These are phyloP conservation scores for Sugiyamaella grinbergsii DNA, from an alignment of 1,139 yeast genomes.

Conservation along the genomic window DNA sequence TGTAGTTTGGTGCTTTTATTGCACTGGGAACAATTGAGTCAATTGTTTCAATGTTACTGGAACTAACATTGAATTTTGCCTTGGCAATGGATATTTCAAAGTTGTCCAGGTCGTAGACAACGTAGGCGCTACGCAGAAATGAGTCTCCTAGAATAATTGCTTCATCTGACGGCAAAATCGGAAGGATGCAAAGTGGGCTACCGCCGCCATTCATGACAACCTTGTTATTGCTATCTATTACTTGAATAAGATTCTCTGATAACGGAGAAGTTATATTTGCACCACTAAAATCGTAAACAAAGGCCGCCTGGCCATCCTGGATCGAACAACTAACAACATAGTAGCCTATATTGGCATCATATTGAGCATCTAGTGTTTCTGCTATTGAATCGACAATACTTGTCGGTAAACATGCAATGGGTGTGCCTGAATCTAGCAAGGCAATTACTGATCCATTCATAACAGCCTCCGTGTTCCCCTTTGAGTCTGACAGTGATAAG, in stretches of 20 bases:
- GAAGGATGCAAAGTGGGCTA: slow-evolving; percentile 25
- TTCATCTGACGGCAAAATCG: slow-evolving; percentile 16
- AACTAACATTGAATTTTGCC: slow-evolving; percentile 42
- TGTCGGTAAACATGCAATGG: slow-evolving; percentile 38
- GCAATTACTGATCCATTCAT: slow-evolving; percentile 31
- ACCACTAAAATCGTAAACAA: slow-evolving; percentile 38
- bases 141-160: slow-evolving; percentile 63
- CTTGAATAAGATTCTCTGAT: slow-evolving; percentile 31
- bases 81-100: slow-evolving; percentile 66
- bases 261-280: slow-evolving; percentile 34
- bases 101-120: slow-evolving; percentile 72
- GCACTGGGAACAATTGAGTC: slow-evolving; percentile 24
- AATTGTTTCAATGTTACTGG: slow-evolving; percentile 31
- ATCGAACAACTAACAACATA: slow-evolving; percentile 27
- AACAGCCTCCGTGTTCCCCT: slow-evolving; percentile 19
- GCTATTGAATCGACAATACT: slow-evolving; percentile 29
- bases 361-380: slow-evolving; percentile 14
- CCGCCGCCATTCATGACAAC: slow-evolving; percentile 1
- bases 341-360: slow-evolving; percentile 24
- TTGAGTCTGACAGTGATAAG: slow-evolving; percentile 22
- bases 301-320: slow-evolving; percentile 25
- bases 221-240: slow-evolving; percentile 24
- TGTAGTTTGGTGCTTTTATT: slow-evolving; percentile 29
- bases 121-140: slow-evolving; percentile 68
- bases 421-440: slow-evolving; percentile 44